Conservation (phyloP, 225 moss, liverwort and hornwort species). For the Polytrichum commune region DNA sequence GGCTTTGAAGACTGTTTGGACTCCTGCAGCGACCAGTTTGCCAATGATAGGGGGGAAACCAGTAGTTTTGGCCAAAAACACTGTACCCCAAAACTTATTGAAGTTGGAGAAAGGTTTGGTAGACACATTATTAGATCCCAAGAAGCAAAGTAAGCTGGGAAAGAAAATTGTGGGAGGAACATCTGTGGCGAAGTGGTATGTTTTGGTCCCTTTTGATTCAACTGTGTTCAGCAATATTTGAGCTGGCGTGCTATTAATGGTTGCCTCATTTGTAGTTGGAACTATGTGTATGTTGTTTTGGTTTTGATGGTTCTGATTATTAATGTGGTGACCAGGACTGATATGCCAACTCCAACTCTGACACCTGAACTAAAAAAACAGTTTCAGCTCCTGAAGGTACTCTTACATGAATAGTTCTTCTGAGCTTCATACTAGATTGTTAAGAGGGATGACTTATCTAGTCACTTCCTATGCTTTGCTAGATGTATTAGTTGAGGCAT, state of each 20-base stretch:
- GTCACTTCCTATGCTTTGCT: too few relatives aligned
- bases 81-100: conserved; percentile 39
- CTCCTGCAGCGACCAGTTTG: conserved; percentile 39
- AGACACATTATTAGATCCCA: conserved; percentile 61
- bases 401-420: too few relatives aligned
- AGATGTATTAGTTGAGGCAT: too few relatives aligned
- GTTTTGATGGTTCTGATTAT: neutral
- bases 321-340: conserved; percentile 42
- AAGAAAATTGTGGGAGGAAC: conserved; percentile 61
- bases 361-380: conserved; percentile 81
- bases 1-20: conserved; percentile 30
- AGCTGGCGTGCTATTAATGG: too few relatives aligned
- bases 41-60: conserved; percentile 21
- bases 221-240: neutral
- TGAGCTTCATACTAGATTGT: too few relatives aligned
- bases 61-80: conserved; percentile 21
- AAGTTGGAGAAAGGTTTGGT: conserved; percentile 38
- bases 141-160: conserved; percentile 57
- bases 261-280: neutral
- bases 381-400: conserved; percentile 67
- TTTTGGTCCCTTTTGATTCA: neutral
- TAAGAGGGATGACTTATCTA: too few relatives aligned
- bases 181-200: conserved; percentile 62
- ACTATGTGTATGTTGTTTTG: neutral
- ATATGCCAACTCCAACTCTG: conserved; percentile 72